Evolutionary conservation across 306 rosid species (phyloP), one percentile per base, ranked within the genome.

Genomic region (Fagus crenata): DNA sequence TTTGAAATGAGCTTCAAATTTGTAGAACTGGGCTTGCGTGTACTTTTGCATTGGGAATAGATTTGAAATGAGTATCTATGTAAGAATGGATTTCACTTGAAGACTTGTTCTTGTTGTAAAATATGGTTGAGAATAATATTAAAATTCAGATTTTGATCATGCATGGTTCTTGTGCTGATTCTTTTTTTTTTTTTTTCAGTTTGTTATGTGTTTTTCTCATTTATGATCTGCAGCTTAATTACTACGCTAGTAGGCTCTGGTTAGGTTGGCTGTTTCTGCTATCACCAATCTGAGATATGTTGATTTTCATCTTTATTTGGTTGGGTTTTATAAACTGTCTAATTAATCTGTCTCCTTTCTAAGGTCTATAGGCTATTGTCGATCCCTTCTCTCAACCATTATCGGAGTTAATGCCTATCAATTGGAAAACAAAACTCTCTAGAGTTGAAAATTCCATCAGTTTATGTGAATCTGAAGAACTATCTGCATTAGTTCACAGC

Each of bases 191-290:
- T 67, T 1, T 67, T 22, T 22, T 22, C 28, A 22, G 28, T 22
- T 22, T 22, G 28, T 22, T 22, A 22, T 22, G 28, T 22, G 28
- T 22, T 22, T 22, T 22, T 22, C 28, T 22, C 28, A 22, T 22
- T 67, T 67, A 39, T 39, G 12, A 67, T 37, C 71, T 67, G n/a
- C 71, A 67, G 71, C 71, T 7, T 22, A 22, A 22, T 22, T 9
- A 0, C 51, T 14, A 7, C 40, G 1, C 6, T 2, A 65, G 8
- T 15, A 39, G 4, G 12, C 43, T 39, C 1, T 39, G 7, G 49
- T 67, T 40, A 67, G 39, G 8, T 39, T 39, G 71, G 9, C 40
- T n/a, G 9, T 17, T 39, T 67, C 71, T 39, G 40, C 49, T 7
- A 3, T 39, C 49, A 37, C 22, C 46, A 39, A 17, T 36, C 69